These are phyloP conservation scores for Microbotryum scabiosae DNA, from an alignment of 1,284 basidiomycete genomes.

Conservation along the genomic window DNA sequence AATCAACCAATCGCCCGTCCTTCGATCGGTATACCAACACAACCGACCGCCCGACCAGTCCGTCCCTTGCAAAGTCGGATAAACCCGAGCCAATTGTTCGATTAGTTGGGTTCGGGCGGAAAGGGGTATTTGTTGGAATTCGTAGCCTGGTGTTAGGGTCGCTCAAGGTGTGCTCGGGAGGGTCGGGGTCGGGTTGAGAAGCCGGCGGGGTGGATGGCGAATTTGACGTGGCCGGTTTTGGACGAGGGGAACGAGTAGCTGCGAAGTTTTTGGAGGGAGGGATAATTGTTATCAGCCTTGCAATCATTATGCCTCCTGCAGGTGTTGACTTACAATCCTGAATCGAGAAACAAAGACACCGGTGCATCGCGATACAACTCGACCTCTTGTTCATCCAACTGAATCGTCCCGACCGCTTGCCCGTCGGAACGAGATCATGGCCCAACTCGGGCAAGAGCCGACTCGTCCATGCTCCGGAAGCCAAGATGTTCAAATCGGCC, in stretches of 20 bases:
- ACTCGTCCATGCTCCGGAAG: conserved; percentile 20
- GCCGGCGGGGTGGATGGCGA: conserved; percentile 26
- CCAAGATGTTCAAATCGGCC: conserved; percentile 16
- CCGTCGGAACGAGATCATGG: conserved; percentile 16
- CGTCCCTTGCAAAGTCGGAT: conserved; percentile 14
- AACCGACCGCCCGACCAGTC: conserved; percentile 12
- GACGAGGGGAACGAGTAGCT: conserved; percentile 23
- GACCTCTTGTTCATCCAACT: conserved; percentile 12
- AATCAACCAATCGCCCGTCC: conserved; percentile 18
- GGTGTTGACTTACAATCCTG: conserved; percentile 14
- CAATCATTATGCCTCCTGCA: not conserved
- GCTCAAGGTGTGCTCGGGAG: conserved; percentile 25
- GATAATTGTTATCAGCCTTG: not conserved
- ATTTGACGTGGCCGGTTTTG: conserved; percentile 4
- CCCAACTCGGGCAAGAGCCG: conserved; percentile 19
- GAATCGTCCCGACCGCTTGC: conserved; percentile 23
- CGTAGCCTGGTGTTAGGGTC: conserved; percentile 12
- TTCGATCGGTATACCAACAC: conserved; percentile 16
- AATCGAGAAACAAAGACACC: conserved; percentile 19
- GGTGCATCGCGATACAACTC: conserved; percentile 16
- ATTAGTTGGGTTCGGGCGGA: conserved; percentile 4
- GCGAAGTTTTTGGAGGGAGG: not conserved
- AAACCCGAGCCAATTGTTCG: conserved; percentile 5
- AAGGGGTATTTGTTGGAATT: conserved; percentile 15
- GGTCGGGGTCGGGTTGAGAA: conserved; percentile 12